Evolutionary conservation across 768 basidiomycete genomes (phyloP), one percentile per base, ranked within the genome.

Genomic region (Mycena venus): DNA sequence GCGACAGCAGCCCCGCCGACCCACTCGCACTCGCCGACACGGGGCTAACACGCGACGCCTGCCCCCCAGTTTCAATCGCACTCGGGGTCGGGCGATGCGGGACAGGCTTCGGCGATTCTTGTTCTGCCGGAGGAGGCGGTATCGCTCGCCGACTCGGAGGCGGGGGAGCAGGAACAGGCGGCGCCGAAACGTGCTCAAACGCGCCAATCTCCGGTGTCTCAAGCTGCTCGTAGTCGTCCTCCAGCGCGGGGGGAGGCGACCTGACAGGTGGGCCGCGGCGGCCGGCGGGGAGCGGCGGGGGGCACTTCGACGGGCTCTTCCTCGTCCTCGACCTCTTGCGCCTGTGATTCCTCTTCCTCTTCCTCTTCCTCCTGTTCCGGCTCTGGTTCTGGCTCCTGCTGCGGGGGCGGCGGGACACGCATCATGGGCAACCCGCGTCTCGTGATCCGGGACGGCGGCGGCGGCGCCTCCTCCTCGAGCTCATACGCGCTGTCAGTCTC

Each of bases 241-340:
- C 74, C 12, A 49, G 23, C 29, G 53, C 61, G 51, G 71, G 51
- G 34, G 65, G 42, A 3, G 70, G 49, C 14, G 65, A 44, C 29
- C 12, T 17, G 15, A 47, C 63, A 15, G 38, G 27, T 4, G 70
- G 58, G 44, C 58, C 53, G 61, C 21, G 58, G 29, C 70, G 51
- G 5, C 70, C 70, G 21, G 53, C 61, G 9, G 70, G 75, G 8
- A 72, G 61, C n/a, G 70, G 75, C 15, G 75, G 70, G n/a, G 3
- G 75, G 75, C 2, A 69, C 70, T 23, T 72, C 60, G 23, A 72
- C 72, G 49, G 36, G 40, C 32, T 84, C 82, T 36, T 78, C 75
- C 36, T 74, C 63, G 31, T 62, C 53, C 44, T 79, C 74, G 31
- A 65, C 27, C 8, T 72, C 71, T 25, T 56, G 53, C 29, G 73